Evolutionary conservation across 805 yeast genomes (phyloP).

Genomic region (Schizosaccharomyces pombe): DNA sequence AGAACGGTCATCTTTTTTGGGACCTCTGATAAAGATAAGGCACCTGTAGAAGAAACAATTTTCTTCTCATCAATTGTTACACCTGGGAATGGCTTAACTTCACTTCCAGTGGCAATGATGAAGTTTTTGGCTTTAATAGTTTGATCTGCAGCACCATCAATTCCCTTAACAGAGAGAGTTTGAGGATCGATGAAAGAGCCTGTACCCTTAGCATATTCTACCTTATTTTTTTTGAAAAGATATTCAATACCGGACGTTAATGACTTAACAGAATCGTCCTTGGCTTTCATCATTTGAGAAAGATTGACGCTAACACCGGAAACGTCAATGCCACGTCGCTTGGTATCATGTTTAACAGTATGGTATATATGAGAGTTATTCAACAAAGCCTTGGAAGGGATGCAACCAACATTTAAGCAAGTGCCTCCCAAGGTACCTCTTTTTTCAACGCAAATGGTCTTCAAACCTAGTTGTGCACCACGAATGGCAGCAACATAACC

Average conservation of each 20-base stretch:
- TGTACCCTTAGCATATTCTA: conserved; percentile 78
- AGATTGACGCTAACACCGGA: conserved; percentile 55
- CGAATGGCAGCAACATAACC: conserved; percentile 84
- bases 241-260: conserved; percentile 85
- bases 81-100: conserved; percentile 97
- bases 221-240: conserved; percentile 87
- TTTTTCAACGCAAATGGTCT: conserved; percentile 92
- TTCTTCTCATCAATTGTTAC: conserved; percentile 88
- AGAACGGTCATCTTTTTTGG: conserved; percentile 83
- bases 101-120: conserved; percentile 95
- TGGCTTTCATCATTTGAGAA: conserved; percentile 64
- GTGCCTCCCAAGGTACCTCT: conserved; percentile 96
- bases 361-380: conserved; percentile 90
- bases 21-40: conserved; percentile 56
- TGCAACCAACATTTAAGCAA: conserved; percentile 95
- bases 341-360: conserved; percentile 64
- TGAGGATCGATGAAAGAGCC: conserved; percentile 74
- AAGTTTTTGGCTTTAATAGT: conserved; percentile 60
- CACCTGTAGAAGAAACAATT: conserved; percentile 90
- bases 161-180: conserved; percentile 55
- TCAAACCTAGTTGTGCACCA: conserved; percentile 86
- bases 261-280: conserved; percentile 70
- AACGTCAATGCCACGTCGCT: conserved; percentile 63
- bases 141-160: conserved; percentile 60
- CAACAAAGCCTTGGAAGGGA: conserved; percentile 85